Percentiles rank a stretch among this genome's conserved stretches.
phyloP scores from a whole-genome alignment of 306 rosid genomes.

The Pyrus bretschneideri region DNA sequence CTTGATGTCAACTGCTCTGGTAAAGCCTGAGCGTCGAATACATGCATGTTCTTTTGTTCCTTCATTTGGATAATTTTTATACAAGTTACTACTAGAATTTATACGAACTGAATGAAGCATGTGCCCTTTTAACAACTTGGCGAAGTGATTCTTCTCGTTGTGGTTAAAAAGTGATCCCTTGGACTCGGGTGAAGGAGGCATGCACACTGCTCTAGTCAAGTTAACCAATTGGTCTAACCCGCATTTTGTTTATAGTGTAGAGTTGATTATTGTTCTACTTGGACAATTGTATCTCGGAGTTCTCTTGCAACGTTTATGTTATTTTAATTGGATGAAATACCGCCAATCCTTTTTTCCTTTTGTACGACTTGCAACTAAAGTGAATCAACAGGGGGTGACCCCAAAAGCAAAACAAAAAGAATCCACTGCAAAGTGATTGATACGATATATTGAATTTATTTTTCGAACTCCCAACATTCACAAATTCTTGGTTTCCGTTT shows the following conservation, averaged over 20 bases:
- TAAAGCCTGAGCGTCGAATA: background rate
- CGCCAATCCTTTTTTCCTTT: background rate
- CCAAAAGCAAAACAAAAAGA: background rate
- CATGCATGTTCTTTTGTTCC: background rate
- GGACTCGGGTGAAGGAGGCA: background rate
- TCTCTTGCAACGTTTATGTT: background rate
- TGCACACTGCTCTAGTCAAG: background rate
- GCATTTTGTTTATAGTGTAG: background rate
- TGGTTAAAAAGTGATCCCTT: background rate
- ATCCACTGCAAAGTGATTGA: background rate
- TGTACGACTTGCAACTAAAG: background rate
- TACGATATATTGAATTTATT: background rate
- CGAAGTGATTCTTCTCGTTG: background rate
- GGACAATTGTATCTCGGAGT: background rate
- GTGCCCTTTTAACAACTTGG: background rate
- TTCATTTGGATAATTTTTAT: background rate
- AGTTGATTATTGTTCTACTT: constrained; percentile 4
- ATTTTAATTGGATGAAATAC: background rate
- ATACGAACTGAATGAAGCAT: constrained; percentile 3
- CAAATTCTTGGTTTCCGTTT: background rate
- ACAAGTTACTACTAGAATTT: background rate
- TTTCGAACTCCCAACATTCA: background rate
- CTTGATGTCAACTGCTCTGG: background rate
- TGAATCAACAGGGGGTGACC: background rate
- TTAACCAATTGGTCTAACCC: background rate